phyloP scores from a whole-genome alignment of 169 alveolate genomes.

The Cryptosporidium xiaoi region DNA sequence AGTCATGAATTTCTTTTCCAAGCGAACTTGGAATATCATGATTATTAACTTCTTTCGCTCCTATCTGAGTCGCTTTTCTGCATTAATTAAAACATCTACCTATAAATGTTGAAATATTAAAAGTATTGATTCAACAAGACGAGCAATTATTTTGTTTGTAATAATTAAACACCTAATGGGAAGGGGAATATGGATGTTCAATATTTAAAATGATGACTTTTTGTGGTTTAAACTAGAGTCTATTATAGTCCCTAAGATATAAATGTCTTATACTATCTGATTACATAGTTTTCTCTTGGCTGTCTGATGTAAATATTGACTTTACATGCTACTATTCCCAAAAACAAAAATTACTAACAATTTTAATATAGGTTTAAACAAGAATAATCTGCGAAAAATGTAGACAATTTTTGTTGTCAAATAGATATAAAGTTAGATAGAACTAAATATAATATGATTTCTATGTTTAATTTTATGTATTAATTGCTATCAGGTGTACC shows the following conservation, averaged over 20 bases:
- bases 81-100: background rate
- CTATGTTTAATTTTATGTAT: too few species aligned
- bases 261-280: constrained; percentile 35
- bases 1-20: background rate
- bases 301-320: constrained; percentile 39
- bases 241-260: constrained; percentile 49
- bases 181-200: background rate
- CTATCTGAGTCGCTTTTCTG: constrained; percentile 58
- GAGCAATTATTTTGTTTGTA: too few species aligned
- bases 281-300: constrained; percentile 75
- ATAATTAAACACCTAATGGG: too few species aligned
- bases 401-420: background rate
- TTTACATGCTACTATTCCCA: too few species aligned
- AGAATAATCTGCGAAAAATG: background rate
- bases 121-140: too few species aligned
- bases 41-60: constrained; percentile 62
- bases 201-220: constrained; percentile 46
- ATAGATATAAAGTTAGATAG: too few species aligned
- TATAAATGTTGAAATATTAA: background rate
- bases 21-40: background rate
- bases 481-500: too few species aligned
- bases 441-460: too few species aligned
- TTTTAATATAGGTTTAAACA: background rate
- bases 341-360: too few species aligned
- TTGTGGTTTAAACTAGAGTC: constrained; percentile 56